A percentile compares a stretch with the other conserved stretches of the same genome.
Evolutionary conservation across 192 early-diverging fungal species (phyloP).

Genomic region (Podila minutissima): DNA sequence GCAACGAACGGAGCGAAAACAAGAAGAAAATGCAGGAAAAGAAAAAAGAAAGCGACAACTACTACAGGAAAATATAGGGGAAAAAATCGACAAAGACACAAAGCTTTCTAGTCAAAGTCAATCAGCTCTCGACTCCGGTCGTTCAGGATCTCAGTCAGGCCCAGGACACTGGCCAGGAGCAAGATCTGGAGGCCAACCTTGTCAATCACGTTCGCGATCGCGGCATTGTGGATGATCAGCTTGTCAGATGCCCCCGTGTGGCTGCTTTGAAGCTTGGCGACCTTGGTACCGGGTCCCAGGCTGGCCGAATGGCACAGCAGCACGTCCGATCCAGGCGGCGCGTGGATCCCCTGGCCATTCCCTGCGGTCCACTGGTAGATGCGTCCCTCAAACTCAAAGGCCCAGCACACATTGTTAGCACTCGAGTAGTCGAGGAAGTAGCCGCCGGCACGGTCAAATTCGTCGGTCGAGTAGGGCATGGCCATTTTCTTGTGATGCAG

Average conservation of each 20-base stretch:
- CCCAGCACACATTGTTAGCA: constrained; percentile 20
- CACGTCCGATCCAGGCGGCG: constrained; percentile 37
- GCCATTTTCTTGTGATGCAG: not conserved
- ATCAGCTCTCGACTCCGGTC: constrained; percentile 45
- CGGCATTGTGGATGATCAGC: constrained; percentile 20
- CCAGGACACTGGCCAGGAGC: constrained; percentile 38
- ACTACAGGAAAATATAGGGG: not conserved
- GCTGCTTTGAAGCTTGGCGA: constrained; percentile 38
- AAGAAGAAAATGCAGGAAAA: constrained; percentile 7
- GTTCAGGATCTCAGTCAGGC: constrained; percentile 48
- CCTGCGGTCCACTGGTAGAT: constrained; percentile 46
- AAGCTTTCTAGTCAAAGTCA: constrained; percentile 34
- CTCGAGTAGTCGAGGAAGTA: constrained; percentile 7
- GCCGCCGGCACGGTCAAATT: constrained; percentile 27
- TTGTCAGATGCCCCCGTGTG: constrained; percentile 42
- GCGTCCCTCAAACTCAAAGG: constrained; percentile 50
- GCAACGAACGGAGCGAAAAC: not conserved
- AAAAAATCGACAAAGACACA: not conserved
- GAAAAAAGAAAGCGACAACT: not conserved
- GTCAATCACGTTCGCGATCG: constrained; percentile 37
- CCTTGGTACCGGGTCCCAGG: constrained; percentile 21
- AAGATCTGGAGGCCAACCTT: constrained; percentile 48
- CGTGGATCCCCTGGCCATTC: constrained; percentile 23
- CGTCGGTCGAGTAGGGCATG: constrained; percentile 15
- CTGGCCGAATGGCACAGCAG: constrained; percentile 37